Evolutionary conservation across 495 filamentous ascomycete genomes (phyloP).

Genomic region (Penicillium coprophilum): DNA sequence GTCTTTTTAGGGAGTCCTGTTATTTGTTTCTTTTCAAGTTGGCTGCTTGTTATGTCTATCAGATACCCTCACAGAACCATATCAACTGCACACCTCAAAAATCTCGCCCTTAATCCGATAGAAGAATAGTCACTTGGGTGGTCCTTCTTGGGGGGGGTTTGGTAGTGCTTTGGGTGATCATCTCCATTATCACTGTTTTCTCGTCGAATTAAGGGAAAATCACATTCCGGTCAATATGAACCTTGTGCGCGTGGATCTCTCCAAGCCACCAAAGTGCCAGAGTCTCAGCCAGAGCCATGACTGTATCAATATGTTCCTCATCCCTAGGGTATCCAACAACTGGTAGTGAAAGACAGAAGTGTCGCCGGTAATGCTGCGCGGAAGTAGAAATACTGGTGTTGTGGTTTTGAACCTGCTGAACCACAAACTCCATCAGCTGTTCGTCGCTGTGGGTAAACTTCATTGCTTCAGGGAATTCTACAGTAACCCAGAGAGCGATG

Average conservation of each 20-base stretch:
- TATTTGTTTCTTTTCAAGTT: background rate
- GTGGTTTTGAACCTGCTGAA: background rate
- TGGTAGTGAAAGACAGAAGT: background rate
- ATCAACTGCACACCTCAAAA: background rate
- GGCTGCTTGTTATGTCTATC: background rate
- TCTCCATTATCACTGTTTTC: background rate
- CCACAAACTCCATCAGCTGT: background rate
- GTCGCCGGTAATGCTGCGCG: background rate
- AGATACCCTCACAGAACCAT: background rate
- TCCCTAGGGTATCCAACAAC: too few relatives aligned
- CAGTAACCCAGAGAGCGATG: background rate
- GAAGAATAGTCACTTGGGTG: too few relatives aligned
- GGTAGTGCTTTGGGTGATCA: too few relatives aligned
- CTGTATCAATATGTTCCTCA: background rate
- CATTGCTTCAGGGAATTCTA: background rate
- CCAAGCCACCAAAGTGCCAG: background rate
- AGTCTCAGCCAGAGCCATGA: background rate
- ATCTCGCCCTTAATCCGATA: background rate
- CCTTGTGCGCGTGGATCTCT: background rate
- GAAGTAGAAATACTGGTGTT: background rate
- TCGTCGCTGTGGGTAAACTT: background rate
- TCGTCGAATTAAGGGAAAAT: background rate
- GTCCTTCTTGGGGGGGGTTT: too few relatives aligned
- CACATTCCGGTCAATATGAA: background rate
- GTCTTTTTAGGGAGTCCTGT: background rate